phyloP scores from a whole-genome alignment of 2,329 filamentous ascomycete genomes.

The Beauveria bassiana region DNA sequence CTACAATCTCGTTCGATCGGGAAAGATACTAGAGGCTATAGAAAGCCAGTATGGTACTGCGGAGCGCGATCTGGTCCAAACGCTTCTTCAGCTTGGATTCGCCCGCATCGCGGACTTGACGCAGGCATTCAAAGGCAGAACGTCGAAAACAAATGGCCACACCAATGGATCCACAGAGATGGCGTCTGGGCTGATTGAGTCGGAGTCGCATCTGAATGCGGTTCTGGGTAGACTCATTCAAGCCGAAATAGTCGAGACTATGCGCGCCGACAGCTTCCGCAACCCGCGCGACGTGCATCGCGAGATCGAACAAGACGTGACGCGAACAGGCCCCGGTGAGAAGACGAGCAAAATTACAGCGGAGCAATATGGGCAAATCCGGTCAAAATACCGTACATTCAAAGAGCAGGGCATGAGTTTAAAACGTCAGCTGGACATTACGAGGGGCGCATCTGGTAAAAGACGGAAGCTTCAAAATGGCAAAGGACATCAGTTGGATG shows the following conservation, averaged over 20 bases:
- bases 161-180: conserved; percentile 26
- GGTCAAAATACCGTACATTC: conserved; percentile 44
- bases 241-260: conserved; percentile 59
- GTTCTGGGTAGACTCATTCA: conserved; percentile 50
- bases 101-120: conserved; percentile 62
- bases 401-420: conserved; percentile 43
- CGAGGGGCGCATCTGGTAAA: conserved; percentile 36
- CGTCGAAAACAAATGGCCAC: conserved; percentile 27
- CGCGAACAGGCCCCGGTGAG: conserved; percentile 37
- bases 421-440: conserved; percentile 43
- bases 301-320: conserved; percentile 57
- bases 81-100: conserved; percentile 69
- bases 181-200: conserved; percentile 31
- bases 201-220: conserved; percentile 40
- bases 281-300: conserved; percentile 53
- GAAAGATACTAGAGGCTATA: conserved; percentile 72
- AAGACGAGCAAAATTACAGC: conserved; percentile 54
- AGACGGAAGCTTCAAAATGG: conserved; percentile 48
- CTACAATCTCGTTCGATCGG: conserved; percentile 74
- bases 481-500: conserved; percentile 26
- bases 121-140: conserved; percentile 47
- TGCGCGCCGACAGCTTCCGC: conserved; percentile 48
- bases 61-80: conserved; percentile 67
- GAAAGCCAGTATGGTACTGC: conserved; percentile 66
- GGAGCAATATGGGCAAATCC: conserved; percentile 51